Evolutionary conservation across 2,329 filamentous ascomycete genomes (phyloP), one percentile per base, ranked within the genome.

Genomic region (Arthrobotrys musiformis): DNA sequence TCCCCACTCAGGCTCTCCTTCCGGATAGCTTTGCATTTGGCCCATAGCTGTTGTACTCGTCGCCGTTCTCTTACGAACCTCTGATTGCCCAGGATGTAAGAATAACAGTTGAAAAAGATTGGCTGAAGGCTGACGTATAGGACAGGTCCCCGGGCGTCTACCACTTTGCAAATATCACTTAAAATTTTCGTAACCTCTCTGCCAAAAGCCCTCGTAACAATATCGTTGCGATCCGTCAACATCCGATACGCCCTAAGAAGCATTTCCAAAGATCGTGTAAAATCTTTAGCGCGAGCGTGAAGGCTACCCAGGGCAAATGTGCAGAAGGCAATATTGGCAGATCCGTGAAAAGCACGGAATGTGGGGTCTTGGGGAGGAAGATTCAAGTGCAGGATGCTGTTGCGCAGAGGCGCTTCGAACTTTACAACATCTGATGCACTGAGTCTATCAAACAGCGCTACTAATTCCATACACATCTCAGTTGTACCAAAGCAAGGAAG

Each of bases 51-150:
- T 35, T 35, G 30, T 35, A 35, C 11, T 11, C 11, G 9, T 24
- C 26, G 26, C n/a, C 2, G 19, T 11, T 11, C 15, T n/a, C n/a
- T n/a, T n/a, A n/a, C 9, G 4, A 33, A n/a, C 28, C 28, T 15
- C 15, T 13, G 44, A 11, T 22, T 22, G 5, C 2, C 8, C 50
- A 11, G 9, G 15, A 7, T 26, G 2, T 13, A 22, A 15, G 7
- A 1, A 4, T 15, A 9, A 1, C 17, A 19, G 19, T 70, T 17
- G 2, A 26, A 2, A 4, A 63, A 58, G 1, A 42, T 9, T 4
- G 68, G 35, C 0, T 63, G 33, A 2, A 70, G 58, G 11, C n/a
- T 44, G 5, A 7, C 4, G 13, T 70, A 70, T 40, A 70, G 40
- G 4, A 63, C 17, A 8, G 68, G 68, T 0, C 68, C 68, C 6